These are phyloP conservation scores for Botrytis elliptica DNA, from an alignment of 2,329 filamentous ascomycete species.

Conservation along the genomic window DNA sequence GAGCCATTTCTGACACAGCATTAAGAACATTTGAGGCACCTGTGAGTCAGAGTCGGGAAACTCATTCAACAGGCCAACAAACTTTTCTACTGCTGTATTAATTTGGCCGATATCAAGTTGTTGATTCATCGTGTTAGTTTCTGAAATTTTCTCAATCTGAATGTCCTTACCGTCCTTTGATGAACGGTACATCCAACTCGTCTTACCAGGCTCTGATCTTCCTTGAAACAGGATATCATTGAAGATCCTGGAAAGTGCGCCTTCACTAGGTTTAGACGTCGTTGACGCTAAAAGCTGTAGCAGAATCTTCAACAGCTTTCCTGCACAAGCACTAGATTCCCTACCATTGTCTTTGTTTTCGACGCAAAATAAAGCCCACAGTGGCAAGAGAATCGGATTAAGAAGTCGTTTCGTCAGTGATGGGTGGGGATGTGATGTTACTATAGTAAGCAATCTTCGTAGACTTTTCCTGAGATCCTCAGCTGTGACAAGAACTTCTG, in stretches of 20 bases:
- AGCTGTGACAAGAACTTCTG: slow-evolving; percentile 42
- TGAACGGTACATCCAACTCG: slow-evolving; percentile 54
- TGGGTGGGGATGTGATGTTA: slow-evolving; percentile 65
- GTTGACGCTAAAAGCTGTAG: slow-evolving; percentile 52
- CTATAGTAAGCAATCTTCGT: slow-evolving; percentile 53
- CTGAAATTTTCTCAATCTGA: slow-evolving; percentile 45
- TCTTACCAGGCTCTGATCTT: slow-evolving; percentile 35
- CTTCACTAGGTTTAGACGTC: slow-evolving; percentile 39
- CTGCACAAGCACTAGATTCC: neutral
- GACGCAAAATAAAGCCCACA: slow-evolving; percentile 59
- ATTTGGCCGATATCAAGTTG: slow-evolving; percentile 33
- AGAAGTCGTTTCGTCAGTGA: slow-evolving; percentile 63
- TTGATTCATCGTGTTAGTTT: neutral
- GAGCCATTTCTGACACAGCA: slow-evolving; percentile 59
- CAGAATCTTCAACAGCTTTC: slow-evolving; percentile 54
- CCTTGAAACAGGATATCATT: slow-evolving; percentile 58
- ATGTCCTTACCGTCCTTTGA: slow-evolving; percentile 47
- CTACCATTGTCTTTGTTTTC: neutral
- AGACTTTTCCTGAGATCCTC: slow-evolving; percentile 52
- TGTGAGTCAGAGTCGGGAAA: slow-evolving; percentile 42
- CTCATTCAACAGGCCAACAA: slow-evolving; percentile 51
- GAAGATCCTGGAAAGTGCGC: slow-evolving; percentile 51
- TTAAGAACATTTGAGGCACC: slow-evolving; percentile 59
- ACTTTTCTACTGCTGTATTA: slow-evolving; percentile 46
- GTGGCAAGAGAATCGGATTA: slow-evolving; percentile 55